phyloP scores from a whole-genome alignment of 2,329 filamentous ascomycete genomes.

The Pseudogymnoascus pannorum region DNA sequence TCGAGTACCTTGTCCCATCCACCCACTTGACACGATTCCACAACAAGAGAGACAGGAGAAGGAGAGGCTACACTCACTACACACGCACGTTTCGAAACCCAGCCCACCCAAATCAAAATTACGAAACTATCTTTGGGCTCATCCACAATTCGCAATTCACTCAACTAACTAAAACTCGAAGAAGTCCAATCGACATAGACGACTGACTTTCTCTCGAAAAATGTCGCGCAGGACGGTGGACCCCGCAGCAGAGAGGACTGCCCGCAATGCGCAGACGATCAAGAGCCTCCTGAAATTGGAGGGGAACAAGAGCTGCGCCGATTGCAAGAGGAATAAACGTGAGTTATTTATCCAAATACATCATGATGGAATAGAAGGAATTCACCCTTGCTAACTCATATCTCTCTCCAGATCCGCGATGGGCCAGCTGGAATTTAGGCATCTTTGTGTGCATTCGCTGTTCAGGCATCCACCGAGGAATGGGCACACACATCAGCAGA shows the following conservation, averaged over 20 bases:
- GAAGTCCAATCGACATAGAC: not conserved
- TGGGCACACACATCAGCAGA: constrained; percentile 97
- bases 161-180: too few species aligned
- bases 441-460: constrained; percentile 97
- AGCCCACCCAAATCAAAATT: not conserved
- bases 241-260: constrained; percentile 76
- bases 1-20: not conserved
- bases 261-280: constrained; percentile 88
- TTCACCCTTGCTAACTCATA: constrained; percentile 19
- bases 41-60: not conserved
- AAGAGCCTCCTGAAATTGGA: constrained; percentile 94
- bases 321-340: constrained; percentile 99
- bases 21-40: constrained; percentile 5
- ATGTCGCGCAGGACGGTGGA: constrained; percentile 78
- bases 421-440: constrained; percentile 98
- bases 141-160: constrained; percentile 1
- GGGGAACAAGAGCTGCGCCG: constrained; percentile 90
- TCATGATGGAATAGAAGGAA: not conserved
- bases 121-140: not conserved
- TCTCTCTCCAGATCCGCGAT: constrained; percentile 71
- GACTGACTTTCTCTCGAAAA: constrained; percentile 33
- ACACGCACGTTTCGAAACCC: not conserved
- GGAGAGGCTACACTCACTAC: not conserved
- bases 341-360: constrained; percentile 28
- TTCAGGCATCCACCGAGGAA: constrained; percentile 95